Conservation (phyloP, 2,329 filamentous ascomycete species). For the Boeremia lycopersici region DNA sequence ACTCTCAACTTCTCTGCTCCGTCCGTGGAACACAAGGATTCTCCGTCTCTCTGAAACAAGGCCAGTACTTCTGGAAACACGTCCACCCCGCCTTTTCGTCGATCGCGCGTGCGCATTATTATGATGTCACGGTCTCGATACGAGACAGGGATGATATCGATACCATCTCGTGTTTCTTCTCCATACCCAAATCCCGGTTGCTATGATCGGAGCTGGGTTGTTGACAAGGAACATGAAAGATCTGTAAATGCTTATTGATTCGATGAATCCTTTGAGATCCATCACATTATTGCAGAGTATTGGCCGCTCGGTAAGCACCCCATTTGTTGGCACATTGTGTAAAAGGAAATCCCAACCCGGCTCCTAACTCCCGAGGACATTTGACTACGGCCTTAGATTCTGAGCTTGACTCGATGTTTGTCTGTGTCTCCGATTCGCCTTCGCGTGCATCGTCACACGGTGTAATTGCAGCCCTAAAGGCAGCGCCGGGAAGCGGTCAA, state of each 20-base stretch:
- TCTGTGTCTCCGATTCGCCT: neutral
- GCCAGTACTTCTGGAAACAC: constrained; percentile 4
- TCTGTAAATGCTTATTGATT: constrained; percentile 7
- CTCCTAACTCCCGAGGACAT: neutral
- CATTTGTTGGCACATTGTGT: neutral
- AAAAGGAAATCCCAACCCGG: neutral
- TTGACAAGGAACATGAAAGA: constrained; percentile 3
- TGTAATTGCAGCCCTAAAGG: neutral
- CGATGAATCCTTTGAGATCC: constrained; percentile 7
- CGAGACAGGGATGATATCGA: constrained; percentile 4
- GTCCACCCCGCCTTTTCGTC: constrained; percentile 6
- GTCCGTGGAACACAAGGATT: constrained; percentile 1
- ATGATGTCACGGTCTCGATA: constrained; percentile 9
- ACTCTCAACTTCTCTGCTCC: neutral
- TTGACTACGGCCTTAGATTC: neutral
- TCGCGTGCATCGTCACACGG: neutral
- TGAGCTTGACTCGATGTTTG: neutral
- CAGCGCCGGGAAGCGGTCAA: constrained; percentile 7
- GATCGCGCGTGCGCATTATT: constrained; percentile 6
- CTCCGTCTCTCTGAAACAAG: neutral
- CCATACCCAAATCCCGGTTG: constrained; percentile 2
- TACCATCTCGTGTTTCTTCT: constrained; percentile 5
- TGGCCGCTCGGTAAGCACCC: constrained; percentile 3
- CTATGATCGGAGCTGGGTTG: constrained; percentile 14
- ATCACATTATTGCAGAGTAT: neutral